These are phyloP conservation scores for Coniella vitis DNA, from an alignment of 2,329 filamentous ascomycete genomes.

Conservation along the genomic window DNA sequence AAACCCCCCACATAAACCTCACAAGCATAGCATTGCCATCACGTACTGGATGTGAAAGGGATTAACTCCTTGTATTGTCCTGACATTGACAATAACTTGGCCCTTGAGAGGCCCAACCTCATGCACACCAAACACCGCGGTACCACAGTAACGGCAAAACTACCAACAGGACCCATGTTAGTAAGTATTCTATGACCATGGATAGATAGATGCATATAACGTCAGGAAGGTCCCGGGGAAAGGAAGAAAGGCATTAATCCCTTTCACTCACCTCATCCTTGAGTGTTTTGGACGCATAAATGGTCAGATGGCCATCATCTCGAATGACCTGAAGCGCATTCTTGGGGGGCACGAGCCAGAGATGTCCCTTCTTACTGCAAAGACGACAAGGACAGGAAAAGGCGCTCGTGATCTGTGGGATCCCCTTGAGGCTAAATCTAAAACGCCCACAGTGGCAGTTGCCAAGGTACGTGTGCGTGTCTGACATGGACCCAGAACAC, in stretches of 20 bases:
- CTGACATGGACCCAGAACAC: background rate
- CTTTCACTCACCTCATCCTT: background rate
- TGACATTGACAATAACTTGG: conserved; percentile 4
- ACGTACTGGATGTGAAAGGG: conserved; percentile 10
- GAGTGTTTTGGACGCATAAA: background rate
- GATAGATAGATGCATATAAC: background rate
- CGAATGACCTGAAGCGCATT: background rate
- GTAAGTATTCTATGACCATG: background rate
- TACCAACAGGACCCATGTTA: background rate
- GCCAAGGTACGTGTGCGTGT: background rate
- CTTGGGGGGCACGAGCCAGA: conserved; percentile 8
- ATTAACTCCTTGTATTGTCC: conserved; percentile 8
- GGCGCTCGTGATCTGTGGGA: background rate
- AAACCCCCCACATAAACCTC: background rate
- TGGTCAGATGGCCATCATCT: conserved; percentile 3
- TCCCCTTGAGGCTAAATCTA: background rate
- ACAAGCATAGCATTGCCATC: background rate
- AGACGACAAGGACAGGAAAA: conserved; percentile 8
- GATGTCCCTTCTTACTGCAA: conserved; percentile 13
- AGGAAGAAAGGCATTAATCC: background rate
- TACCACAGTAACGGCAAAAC: background rate
- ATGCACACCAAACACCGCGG: background rate
- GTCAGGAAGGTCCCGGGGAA: no score
- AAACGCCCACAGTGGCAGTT: background rate
- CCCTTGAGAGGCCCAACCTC: background rate